These are phyloP conservation scores for Picea engelmannii DNA, from an alignment of 83 land plant species.

Conservation along the genomic window DNA sequence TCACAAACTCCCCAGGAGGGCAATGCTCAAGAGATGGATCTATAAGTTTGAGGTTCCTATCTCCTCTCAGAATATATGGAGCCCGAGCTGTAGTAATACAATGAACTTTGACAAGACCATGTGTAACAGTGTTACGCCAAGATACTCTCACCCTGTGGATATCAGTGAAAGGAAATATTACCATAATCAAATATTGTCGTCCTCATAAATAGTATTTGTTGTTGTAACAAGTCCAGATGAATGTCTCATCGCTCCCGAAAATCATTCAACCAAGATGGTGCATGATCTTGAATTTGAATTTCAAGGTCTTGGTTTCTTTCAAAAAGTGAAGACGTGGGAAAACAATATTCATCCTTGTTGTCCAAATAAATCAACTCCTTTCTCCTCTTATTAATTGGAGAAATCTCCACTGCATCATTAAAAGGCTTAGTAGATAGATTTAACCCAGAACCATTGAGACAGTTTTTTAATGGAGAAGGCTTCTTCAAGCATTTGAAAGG, in stretches of 20 bases:
- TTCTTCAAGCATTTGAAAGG: not conserved
- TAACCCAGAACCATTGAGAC: slow-evolving; percentile 11
- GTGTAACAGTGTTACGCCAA: too few species aligned
- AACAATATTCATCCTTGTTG: slow-evolving; percentile 18
- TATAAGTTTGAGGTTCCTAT: slow-evolving; percentile 58
- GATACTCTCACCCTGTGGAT: too few species aligned
- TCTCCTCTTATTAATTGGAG: not conserved
- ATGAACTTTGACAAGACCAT: slow-evolving; percentile 30
- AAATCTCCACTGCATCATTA: slow-evolving; percentile 5
- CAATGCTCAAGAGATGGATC: slow-evolving; percentile 69
- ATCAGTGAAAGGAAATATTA: slow-evolving; percentile 23
- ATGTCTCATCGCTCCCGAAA: slow-evolving; percentile 62
- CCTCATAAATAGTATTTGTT: slow-evolving; percentile 72
- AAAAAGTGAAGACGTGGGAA: too few species aligned
- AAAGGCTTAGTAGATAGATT: slow-evolving; percentile 42
- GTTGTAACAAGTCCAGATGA: slow-evolving; percentile 64
- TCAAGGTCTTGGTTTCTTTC: slow-evolving; percentile 25
- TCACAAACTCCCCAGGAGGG: slow-evolving; percentile 73
- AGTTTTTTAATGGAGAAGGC: slow-evolving; percentile 26
- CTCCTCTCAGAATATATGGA: slow-evolving; percentile 54
- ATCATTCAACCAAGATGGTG: slow-evolving; percentile 51
- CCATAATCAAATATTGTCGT: slow-evolving; percentile 66
- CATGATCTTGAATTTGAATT: slow-evolving; percentile 16
- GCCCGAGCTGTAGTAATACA: slow-evolving; percentile 53
- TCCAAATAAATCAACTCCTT: slow-evolving; percentile 27